Percentiles rank a stretch among this genome's conserved stretches.
These are phyloP conservation scores for Penicillium sp. DNA, from an alignment of 2,329 filamentous ascomycete genomes.

Conservation along the genomic window DNA sequence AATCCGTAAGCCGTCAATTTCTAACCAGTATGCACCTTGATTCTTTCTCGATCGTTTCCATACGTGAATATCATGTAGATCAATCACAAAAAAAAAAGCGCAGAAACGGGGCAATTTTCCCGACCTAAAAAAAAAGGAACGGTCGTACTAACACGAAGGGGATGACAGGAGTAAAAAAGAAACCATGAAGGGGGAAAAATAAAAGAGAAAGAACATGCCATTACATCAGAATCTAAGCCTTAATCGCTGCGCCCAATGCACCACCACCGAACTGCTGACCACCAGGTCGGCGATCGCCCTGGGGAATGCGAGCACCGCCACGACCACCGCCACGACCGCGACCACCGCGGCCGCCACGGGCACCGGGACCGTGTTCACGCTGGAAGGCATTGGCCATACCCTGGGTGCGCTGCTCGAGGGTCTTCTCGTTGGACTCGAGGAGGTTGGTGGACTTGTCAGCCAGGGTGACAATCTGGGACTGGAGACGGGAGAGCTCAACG, in stretches of 20 bases:
- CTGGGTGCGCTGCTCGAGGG: constrained; percentile 93
- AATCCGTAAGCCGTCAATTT: constrained; percentile 14
- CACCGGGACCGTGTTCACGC: constrained; percentile 75
- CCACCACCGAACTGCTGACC: constrained; percentile 51
- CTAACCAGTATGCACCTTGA: constrained; percentile 14
- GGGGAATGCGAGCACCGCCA: constrained; percentile 37
- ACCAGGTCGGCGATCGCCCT: constrained; percentile 45
- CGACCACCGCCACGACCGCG: constrained; percentile 43
- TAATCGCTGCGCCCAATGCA: constrained; percentile 51
- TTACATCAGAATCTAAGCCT: constrained; percentile 44
- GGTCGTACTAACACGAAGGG: constrained; percentile 12
- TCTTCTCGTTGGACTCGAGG: constrained; percentile 96
- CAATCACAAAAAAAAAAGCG: constrained; percentile 13
- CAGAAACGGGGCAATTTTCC: constrained; percentile 17
- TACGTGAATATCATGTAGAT: constrained; percentile 15
- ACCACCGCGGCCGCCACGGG: constrained; percentile 60
- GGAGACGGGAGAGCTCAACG: constrained; percentile 91
- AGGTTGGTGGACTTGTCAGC: constrained; percentile 94
- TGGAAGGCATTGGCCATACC: constrained; percentile 95
- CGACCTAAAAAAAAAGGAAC: constrained; percentile 14
- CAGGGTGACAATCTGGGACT: constrained; percentile 89
- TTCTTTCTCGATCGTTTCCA: constrained; percentile 15
- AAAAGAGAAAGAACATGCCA: constrained; percentile 31
- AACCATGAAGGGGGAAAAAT: constrained; percentile 18
- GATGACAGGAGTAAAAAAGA: constrained; percentile 18